phyloP scores from a whole-genome alignment of 2,329 filamentous ascomycete genomes.

The Gliomastix tumulicola region DNA sequence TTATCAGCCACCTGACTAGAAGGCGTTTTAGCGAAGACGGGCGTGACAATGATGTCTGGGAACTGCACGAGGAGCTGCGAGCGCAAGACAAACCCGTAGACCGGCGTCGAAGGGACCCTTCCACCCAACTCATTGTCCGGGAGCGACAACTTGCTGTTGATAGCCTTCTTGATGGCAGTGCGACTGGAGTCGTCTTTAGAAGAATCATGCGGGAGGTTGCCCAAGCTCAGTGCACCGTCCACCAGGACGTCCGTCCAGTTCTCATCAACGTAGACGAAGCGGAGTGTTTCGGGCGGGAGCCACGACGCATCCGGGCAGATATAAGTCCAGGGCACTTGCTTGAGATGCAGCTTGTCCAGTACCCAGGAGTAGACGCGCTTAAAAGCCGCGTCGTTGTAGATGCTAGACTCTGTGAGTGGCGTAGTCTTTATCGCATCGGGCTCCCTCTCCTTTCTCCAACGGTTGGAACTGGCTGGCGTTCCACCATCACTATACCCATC shows the following conservation, averaged over 20 bases:
- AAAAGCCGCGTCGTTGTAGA: too few species aligned
- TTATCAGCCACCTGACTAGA: background rate
- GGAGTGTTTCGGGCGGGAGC: slow-evolving; percentile 16
- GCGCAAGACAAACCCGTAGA: background rate
- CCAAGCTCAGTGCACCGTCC: slow-evolving; percentile 29
- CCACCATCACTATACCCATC: background rate
- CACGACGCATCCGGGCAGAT: background rate
- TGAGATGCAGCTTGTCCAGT: background rate
- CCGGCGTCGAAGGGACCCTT: background rate
- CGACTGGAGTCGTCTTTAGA: background rate
- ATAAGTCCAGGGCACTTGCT: background rate
- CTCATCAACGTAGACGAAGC: slow-evolving; percentile 29
- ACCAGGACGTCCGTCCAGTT: slow-evolving; percentile 28
- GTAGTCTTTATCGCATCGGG: background rate
- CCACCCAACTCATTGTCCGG: background rate
- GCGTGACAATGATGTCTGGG: background rate
- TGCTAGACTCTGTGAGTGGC: too few species aligned
- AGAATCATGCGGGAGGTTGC: slow-evolving; percentile 17
- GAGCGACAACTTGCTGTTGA: background rate
- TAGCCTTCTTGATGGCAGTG: background rate
- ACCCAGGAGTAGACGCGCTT: background rate
- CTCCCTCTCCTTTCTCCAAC: background rate
- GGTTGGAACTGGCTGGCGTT: background rate
- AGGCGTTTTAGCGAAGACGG: background rate
- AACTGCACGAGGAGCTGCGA: background rate